These are phyloP conservation scores for Cruciata laevipes DNA, from an alignment of 257 asterid species.

Conservation along the genomic window DNA sequence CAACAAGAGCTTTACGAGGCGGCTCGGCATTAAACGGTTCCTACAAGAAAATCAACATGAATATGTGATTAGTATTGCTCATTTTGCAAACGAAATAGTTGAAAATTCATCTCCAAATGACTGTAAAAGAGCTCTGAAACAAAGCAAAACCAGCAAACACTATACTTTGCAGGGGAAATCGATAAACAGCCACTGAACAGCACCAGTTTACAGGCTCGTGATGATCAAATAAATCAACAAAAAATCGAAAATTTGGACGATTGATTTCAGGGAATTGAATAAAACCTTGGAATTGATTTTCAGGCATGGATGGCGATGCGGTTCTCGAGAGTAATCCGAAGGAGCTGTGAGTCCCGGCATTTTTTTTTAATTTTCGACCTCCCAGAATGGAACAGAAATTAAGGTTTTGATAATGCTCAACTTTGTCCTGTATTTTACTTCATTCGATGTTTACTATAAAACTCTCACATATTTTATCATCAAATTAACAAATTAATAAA, in stretches of 20 bases:
- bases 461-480: too few relatives aligned
- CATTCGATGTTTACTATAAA: too few relatives aligned
- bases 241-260: background rate
- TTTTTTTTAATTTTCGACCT: background rate
- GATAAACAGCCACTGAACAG: background rate
- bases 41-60: conserved; percentile 25
- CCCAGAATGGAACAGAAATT: background rate
- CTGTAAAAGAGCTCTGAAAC: background rate
- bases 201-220: background rate
- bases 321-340: conserved; percentile 74
- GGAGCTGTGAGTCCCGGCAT: conserved; percentile 88
- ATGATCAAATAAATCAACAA: background rate
- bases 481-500: too few relatives aligned
- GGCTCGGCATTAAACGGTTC: conserved; percentile 98
- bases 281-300: conserved; percentile 65
- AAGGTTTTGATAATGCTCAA: background rate
- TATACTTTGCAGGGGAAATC: background rate
- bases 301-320: conserved; percentile 75
- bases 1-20: conserved; percentile 53
- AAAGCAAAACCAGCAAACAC: background rate
- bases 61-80: background rate
- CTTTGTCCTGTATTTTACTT: background rate
- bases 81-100: background rate
- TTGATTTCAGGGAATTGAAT: background rate
- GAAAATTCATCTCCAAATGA: background rate